Base-by-base conservation (phyloP, 2,329 filamentous ascomycete species). In the Diaporthe vexans region DNA sequence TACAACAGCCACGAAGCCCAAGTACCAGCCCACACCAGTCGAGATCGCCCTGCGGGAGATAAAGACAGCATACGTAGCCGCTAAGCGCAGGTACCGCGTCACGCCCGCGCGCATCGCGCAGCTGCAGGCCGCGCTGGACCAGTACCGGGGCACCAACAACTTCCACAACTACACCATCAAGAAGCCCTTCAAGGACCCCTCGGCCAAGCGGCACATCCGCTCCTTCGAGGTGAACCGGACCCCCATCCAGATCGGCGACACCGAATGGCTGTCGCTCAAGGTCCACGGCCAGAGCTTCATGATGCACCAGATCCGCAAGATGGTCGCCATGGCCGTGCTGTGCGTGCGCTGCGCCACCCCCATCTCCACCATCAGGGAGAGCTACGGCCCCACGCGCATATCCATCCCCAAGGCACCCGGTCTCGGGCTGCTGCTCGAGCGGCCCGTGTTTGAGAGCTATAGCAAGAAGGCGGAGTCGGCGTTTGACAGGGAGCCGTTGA, bases 281-380 rank as follows among this genome's bases (percentile, higher is more conserved):
- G 95, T 99, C 33, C 97, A 99, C 83, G 97, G 97, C 0, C 97
- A 99, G 84, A 96, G 93, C 81, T 99, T 99, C 88, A 99, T 99
- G 97, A 99, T 99, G 97, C 97, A 99, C 84, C 97, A 99, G 86
- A 99, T 99, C 83, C 93, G 97, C 80, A 99, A 98, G 85, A 98
- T 99, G 97, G 94, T 99, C 21, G 95, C 94, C 73, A 95, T 99
- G 93, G 94, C 92, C 11, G 91, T 94, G 46, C 88, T 99, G 75
- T 87, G 96, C 8, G 93, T 97, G 9, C 92, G 97, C 51, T 97
- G 94, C 82, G 97, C 95, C 68, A 92, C 92, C n/a, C 88, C 94
- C 5, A 87, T 92, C 5, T 85, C 90, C 15, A 90, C 94, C 37
- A 94, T 99, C 78, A 82, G 85, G 0, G 90, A 97, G 75, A 94